phyloP scores from a whole-genome alignment of 2,329 filamentous ascomycete species.

The Coniella vitis region DNA sequence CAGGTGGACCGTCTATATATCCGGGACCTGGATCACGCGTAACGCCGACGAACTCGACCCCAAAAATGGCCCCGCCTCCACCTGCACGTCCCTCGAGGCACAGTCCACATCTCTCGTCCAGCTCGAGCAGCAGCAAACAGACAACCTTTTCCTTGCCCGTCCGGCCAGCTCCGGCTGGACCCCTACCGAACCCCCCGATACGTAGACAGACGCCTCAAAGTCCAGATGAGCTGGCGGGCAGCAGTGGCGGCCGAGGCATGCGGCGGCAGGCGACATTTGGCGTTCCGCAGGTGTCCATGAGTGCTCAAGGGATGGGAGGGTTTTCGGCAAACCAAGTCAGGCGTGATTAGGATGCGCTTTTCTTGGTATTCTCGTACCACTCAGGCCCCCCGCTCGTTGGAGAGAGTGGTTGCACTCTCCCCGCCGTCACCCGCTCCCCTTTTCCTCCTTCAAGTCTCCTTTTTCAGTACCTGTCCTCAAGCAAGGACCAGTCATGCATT shows the following conservation, averaged over 20 bases:
- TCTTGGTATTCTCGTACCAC: slow-evolving; percentile 3
- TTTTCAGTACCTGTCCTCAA: slow-evolving; percentile 5
- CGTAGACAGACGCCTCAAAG: slow-evolving; percentile 49
- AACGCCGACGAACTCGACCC: slow-evolving; percentile 45
- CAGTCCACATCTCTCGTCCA: slow-evolving; percentile 23
- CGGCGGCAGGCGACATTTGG: slow-evolving; percentile 49
- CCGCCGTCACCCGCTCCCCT: background rate
- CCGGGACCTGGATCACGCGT: slow-evolving; percentile 48
- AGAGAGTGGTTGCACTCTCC: background rate
- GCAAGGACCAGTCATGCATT: slow-evolving; percentile 1
- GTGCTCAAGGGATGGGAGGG: slow-evolving; percentile 22
- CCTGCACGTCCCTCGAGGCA: slow-evolving; percentile 12
- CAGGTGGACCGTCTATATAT: slow-evolving; percentile 38
- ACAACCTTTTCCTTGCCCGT: slow-evolving; percentile 58
- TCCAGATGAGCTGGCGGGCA: slow-evolving; percentile 42
- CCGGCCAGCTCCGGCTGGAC: slow-evolving; percentile 52
- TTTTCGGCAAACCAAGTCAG: slow-evolving; percentile 24
- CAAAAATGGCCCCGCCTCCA: slow-evolving; percentile 35
- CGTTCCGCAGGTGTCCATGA: slow-evolving; percentile 32
- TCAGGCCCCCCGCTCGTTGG: background rate
- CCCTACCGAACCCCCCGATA: slow-evolving; percentile 54
- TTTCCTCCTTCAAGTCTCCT: background rate
- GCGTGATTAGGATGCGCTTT: slow-evolving; percentile 22
- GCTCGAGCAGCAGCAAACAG: slow-evolving; percentile 36
- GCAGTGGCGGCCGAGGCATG: slow-evolving; percentile 29